Base-by-base conservation (phyloP, 164 flowering plant species). In the Chimonanthus praecox region DNA sequence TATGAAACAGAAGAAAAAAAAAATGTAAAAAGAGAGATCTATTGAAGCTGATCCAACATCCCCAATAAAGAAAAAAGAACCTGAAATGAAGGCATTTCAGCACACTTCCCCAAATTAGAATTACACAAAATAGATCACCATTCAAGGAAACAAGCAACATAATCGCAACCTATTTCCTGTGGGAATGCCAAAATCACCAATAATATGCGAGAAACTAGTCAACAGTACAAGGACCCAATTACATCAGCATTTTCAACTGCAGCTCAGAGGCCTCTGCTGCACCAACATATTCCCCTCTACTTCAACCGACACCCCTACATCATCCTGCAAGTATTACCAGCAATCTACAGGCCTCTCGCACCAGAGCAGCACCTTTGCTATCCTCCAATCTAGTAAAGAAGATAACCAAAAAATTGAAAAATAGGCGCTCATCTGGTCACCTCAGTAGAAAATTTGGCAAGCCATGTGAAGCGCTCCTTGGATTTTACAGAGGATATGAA, bases 291-390 rank as follows among this genome's bases (percentile, higher is more conserved):
- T 74, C 75, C 73, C 72, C 60, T n/a, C 79, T 70, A 73, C 84
- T 79, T 79, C 82, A 82, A 82, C 82, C 74, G 72, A 72, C 82
- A 81, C 62, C 73, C 4, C 13, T 68, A 71, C 50, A 51, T 44
- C 58, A 62, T 74, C 74, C 79, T 71, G 80, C 77, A 75, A 82
- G 84, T 73, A 82, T 79, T 82, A 82, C 78, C 80, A 79, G 84
- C 80, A 79, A 80, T 77, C 75, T 46, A 82, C 62, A 68, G 75
- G 77, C 72, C 80, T 74, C 80, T 72, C 69, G 44, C 67, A 33
- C 71, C 16, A 72, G 71, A 54, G 75, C 33, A 62, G 65, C 51
- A 47, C 50, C 60, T 49, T 60, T 11, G 47, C 62, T 62, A 64
- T 48, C 74, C 58, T 68, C 75, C 69, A 48, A 74, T 68, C 67